A percentile compares a stretch with the other conserved stretches of the same genome.
Evolutionary conservation across 1,284 basidiomycete genomes (phyloP).

Genomic region (Papiliotrema nemorosa): DNA sequence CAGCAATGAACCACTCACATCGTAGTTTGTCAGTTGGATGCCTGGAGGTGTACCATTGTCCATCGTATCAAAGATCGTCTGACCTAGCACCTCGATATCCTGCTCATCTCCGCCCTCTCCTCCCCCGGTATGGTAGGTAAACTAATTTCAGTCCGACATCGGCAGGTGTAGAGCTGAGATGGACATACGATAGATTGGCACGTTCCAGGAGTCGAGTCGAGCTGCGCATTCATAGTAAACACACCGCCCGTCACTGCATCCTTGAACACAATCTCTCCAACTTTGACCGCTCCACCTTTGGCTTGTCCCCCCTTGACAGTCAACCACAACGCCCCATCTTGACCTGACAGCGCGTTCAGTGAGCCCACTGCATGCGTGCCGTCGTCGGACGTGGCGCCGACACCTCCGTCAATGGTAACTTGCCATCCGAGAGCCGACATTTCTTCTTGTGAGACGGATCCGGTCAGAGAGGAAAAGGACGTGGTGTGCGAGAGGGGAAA

Average conservation of each 20-base stretch:
- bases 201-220: conserved; percentile 6
- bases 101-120: conserved; percentile 14
- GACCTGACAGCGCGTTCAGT: background rate
- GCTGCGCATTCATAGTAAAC: conserved; percentile 10
- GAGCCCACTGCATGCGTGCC: background rate
- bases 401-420: background rate
- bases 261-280: conserved; percentile 6
- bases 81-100: conserved; percentile 16
- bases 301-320: conserved; percentile 8
- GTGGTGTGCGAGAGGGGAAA: conserved; percentile 7
- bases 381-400: conserved; percentile 3
- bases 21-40: conserved; percentile 14
- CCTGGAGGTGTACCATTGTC: conserved; percentile 9
- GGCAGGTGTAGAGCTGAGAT: no score
- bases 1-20: conserved; percentile 6
- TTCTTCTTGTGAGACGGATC: background rate
- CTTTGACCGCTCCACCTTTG: background rate
- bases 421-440: background rate
- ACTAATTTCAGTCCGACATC: conserved; percentile 1
- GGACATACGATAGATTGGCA: conserved; percentile 13
- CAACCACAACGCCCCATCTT: conserved; percentile 5
- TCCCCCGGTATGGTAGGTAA: conserved; percentile 10
- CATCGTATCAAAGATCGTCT: conserved; percentile 1
- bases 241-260: conserved; percentile 8
- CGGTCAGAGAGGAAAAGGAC: conserved; percentile 3